Evolutionary conservation across 306 rosid genomes (phyloP).

Genomic region (Pterocarpus santalinus): DNA sequence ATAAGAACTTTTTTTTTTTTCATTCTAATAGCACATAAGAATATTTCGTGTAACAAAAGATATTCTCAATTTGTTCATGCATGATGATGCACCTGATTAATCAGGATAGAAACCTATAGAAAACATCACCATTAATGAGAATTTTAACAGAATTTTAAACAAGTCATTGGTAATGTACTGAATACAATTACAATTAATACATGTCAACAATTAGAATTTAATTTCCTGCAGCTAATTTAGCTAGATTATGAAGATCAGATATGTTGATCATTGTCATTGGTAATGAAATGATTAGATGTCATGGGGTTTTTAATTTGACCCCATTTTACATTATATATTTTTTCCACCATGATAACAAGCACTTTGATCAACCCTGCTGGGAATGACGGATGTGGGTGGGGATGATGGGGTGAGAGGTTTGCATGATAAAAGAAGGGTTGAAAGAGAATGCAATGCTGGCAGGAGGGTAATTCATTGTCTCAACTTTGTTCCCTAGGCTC

Average conservation of each 20-base stretch:
- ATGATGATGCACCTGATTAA: constrained; percentile 46
- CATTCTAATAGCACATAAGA: too few relatives aligned
- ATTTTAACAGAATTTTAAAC: constrained; percentile 35
- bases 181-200: neutral
- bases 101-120: constrained; percentile 31
- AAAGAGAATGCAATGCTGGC: constrained; percentile 81
- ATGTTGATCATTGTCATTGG: constrained; percentile 54
- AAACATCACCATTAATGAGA: constrained; percentile 14
- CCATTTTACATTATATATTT: constrained; percentile 7
- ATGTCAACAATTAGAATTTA: constrained; percentile 38
- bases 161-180: too few relatives aligned
- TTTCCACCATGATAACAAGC: constrained; percentile 8
- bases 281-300: constrained; percentile 52
- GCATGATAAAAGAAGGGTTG: constrained; percentile 83
- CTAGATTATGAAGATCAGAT: constrained; percentile 48
- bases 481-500: constrained; percentile 73
- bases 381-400: constrained; percentile 54
- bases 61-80: constrained; percentile 30
- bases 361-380: constrained; percentile 34
- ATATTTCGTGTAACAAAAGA: neutral
- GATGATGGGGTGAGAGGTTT: constrained; percentile 56
- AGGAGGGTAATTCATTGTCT: constrained; percentile 61
- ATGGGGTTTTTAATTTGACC: neutral
- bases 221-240: constrained; percentile 10
- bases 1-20: too few relatives aligned